phyloP scores from a whole-genome alignment of 345 rosid species.

The Erodium maritimum region DNA sequence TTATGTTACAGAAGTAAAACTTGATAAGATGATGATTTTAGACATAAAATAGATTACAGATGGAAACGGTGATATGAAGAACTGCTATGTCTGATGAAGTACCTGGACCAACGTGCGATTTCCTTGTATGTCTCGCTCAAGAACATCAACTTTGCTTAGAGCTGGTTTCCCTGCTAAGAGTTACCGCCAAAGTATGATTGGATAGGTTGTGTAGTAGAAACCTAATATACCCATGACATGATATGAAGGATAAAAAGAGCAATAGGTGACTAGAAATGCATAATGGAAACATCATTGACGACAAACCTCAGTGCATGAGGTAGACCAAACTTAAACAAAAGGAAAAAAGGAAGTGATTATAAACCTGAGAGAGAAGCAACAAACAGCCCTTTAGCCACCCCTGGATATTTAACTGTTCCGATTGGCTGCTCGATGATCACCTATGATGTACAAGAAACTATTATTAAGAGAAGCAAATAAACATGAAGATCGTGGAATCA shows the following conservation, averaged over 20 bases:
- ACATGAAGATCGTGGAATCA: not conserved
- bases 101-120: slow-evolving; percentile 62
- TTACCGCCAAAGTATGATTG: not conserved
- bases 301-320: not conserved
- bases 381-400: slow-evolving; percentile 76
- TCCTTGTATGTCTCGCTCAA: slow-evolving; percentile 44
- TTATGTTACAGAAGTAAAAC: not conserved
- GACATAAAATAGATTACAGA: not conserved
- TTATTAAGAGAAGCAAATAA: not conserved
- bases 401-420: slow-evolving; percentile 57
- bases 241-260: not conserved
- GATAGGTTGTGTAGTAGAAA: not conserved
- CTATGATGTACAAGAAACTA: slow-evolving; percentile 21
- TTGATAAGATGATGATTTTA: not conserved
- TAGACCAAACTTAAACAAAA: not conserved
- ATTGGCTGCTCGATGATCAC: slow-evolving; percentile 61
- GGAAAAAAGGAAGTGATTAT: not conserved
- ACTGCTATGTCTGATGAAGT: not conserved
- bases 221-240: not conserved
- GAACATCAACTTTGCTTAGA: slow-evolving; percentile 63
- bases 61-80: not conserved
- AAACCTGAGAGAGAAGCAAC: slow-evolving; percentile 74
- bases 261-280: not conserved
- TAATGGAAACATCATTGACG: not conserved
- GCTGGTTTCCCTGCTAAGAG: slow-evolving; percentile 49